These are phyloP conservation scores for Terfezia claveryi DNA, from an alignment of 495 filamentous ascomycete genomes.

Conservation along the genomic window DNA sequence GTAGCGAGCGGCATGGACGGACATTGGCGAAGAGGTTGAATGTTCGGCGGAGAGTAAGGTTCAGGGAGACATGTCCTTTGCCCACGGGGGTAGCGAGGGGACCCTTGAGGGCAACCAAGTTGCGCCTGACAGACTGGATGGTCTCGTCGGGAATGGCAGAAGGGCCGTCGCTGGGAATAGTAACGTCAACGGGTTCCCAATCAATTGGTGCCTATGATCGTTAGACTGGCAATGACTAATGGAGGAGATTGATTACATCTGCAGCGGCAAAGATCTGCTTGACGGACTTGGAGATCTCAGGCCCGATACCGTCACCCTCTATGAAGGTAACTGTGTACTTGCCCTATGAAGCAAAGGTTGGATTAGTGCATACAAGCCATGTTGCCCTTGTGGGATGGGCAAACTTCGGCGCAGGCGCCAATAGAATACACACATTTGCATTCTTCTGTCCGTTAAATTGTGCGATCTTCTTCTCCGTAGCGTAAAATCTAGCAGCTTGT, in stretches of 20 bases:
- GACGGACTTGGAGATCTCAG: constrained; percentile 89
- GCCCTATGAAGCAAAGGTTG: too few relatives aligned
- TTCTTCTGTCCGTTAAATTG: not conserved
- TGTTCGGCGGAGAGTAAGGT: constrained; percentile 89
- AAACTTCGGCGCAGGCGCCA: not conserved
- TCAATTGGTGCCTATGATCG: constrained; percentile 56
- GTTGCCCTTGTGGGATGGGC: too few relatives aligned
- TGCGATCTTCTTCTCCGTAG: not conserved
- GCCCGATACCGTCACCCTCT: constrained; percentile 95
- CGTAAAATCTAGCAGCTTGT: not conserved
- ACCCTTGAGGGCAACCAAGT: constrained; percentile 92
- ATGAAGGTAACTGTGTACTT: constrained; percentile 41
- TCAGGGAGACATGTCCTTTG: constrained; percentile 97
- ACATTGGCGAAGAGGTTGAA: constrained; percentile 99
- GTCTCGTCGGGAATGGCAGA: constrained; percentile 78
- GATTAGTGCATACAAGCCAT: not conserved
- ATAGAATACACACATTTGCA: not conserved
- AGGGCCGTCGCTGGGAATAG: constrained; percentile 73
- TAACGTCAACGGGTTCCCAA: constrained; percentile 95
- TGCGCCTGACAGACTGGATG: constrained; percentile 72
- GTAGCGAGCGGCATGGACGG: constrained; percentile 86
- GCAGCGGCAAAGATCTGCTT: constrained; percentile 95
- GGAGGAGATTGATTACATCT: constrained; percentile 35
- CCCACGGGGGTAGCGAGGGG: constrained; percentile 91
- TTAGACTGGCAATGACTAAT: constrained; percentile 1